phyloP scores from a whole-genome alignment of 352 stramenopile genomes.

The Halophytophthora polymorphica region DNA sequence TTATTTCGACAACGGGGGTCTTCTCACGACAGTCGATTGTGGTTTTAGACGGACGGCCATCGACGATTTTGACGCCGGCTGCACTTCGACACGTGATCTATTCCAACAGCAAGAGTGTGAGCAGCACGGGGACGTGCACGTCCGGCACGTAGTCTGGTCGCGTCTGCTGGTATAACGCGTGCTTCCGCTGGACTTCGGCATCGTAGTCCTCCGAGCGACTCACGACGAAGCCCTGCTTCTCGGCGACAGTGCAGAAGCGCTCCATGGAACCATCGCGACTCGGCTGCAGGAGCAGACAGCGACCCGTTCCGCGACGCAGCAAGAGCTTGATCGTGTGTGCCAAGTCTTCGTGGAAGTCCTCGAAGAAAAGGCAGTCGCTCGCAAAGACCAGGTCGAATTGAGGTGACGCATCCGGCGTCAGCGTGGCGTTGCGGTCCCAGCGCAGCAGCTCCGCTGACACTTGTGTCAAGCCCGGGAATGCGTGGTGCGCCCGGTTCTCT shows the following conservation, averaged over 20 bases:
- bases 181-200: slow-evolving; percentile 27
- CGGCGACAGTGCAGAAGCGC: slow-evolving; percentile 56
- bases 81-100: slow-evolving; percentile 6
- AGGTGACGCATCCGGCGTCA: slow-evolving; percentile 26
- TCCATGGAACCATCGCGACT: slow-evolving; percentile 75
- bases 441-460: slow-evolving; percentile 47
- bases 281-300: slow-evolving; percentile 73
- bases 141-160: slow-evolving; percentile 60
- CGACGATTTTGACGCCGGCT: no score
- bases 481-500: slow-evolving; percentile 38
- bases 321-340: slow-evolving; percentile 62
- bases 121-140: slow-evolving; percentile 63
- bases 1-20: no score
- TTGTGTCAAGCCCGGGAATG: slow-evolving; percentile 5
- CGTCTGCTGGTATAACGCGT: slow-evolving; percentile 30
- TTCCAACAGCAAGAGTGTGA: slow-evolving; percentile 29
- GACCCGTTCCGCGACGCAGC: slow-evolving; percentile 33
- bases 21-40: no score
- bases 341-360: slow-evolving; percentile 82
- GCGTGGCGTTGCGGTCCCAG: slow-evolving; percentile 52
- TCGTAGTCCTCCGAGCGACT: slow-evolving; percentile 40
- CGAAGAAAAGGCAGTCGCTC: slow-evolving; percentile 87
- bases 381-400: slow-evolving; percentile 81
- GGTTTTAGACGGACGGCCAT: no score
- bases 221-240: slow-evolving; percentile 35